Evolutionary conservation across 306 rosid species (phyloP).

Genomic region (Dalbergia cochinchinensis): DNA sequence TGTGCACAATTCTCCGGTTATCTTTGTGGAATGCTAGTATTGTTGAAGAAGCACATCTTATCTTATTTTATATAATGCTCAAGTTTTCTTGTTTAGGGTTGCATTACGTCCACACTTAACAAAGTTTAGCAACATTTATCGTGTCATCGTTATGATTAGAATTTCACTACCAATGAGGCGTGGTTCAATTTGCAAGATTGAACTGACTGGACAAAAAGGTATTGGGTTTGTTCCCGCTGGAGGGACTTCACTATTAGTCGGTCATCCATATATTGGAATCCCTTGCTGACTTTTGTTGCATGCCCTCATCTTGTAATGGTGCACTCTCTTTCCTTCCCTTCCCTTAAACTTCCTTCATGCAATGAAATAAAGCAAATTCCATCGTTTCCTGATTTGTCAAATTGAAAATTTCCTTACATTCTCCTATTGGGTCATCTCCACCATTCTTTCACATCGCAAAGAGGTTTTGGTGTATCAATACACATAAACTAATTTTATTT

Average conservation of each 20-base stretch:
- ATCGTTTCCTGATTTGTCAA: slow-evolving; percentile 5
- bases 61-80: not conserved
- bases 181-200: not conserved
- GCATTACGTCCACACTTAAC: slow-evolving; percentile 22
- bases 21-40: not conserved
- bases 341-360: slow-evolving; percentile 16
- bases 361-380: not conserved
- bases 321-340: not conserved
- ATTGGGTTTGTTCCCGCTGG: not conserved
- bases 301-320: not conserved
- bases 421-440: slow-evolving; percentile 29
- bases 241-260: not conserved
- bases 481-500: slow-evolving; percentile 37
- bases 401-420: slow-evolving; percentile 4
- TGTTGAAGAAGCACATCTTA: not conserved
- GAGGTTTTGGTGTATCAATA: slow-evolving; percentile 17
- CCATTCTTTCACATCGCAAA: not conserved
- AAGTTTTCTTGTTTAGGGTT: slow-evolving; percentile 10
- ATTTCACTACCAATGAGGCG: not conserved
- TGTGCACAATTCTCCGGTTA: not conserved
- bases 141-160: not conserved
- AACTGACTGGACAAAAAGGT: not conserved
- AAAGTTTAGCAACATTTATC: slow-evolving; percentile 11
- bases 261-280: not conserved
- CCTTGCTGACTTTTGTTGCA: not conserved